Percentiles rank a stretch among this genome's conserved stretches.
phyloP scores from a whole-genome alignment of 176 grass and related monocot species.

The Pontederia paniculata region DNA sequence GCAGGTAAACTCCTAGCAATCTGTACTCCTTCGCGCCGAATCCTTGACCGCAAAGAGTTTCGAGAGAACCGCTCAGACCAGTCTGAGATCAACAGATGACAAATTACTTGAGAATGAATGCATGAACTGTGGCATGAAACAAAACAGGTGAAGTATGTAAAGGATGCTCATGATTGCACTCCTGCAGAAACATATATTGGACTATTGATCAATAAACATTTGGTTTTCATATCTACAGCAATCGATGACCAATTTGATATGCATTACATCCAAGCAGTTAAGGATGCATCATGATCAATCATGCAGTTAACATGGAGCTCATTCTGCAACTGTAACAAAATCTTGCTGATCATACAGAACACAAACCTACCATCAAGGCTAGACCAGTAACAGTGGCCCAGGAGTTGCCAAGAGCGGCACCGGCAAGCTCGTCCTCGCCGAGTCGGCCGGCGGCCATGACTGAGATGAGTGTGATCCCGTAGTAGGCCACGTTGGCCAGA shows the following conservation, averaged over 20 bases:
- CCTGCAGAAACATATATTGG: no score
- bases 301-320: no score
- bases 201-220: no score
- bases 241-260: no score
- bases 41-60: constrained; percentile 83
- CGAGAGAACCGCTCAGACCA: constrained; percentile 70
- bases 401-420: constrained; percentile 85
- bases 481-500: constrained; percentile 72
- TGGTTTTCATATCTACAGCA: no score
- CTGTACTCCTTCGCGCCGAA: constrained; percentile 55
- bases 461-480: constrained; percentile 74
- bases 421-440: constrained; percentile 73
- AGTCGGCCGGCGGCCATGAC: constrained; percentile 96
- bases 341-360: neutral
- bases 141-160: no score
- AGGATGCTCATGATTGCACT: no score
- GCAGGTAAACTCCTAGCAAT: constrained; percentile 69
- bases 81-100: constrained; percentile 26
- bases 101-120: neutral
- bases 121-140: no score
- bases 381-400: constrained; percentile 84
- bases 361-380: constrained; percentile 54
- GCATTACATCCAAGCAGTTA: no score
- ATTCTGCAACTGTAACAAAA: neutral
- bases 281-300: no score